phyloP scores from a whole-genome alignment of 495 filamentous ascomycete species.

The Annulohypoxylon maeteangense region DNA sequence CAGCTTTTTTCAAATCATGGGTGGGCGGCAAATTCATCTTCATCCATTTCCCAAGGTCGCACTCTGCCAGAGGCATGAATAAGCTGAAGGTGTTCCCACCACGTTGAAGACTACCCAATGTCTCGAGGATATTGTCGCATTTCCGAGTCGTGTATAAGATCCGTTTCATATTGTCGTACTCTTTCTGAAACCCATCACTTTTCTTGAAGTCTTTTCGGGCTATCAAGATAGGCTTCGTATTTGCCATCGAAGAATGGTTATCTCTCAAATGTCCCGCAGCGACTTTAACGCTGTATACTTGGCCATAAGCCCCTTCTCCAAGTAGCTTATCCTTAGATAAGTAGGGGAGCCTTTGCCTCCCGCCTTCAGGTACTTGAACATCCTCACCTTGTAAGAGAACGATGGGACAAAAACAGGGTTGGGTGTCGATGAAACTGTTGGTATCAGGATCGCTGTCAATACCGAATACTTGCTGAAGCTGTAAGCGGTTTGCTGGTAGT shows the following conservation, averaged over 20 bases:
- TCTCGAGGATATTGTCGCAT: conserved; percentile 50
- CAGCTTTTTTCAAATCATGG: conserved; percentile 32
- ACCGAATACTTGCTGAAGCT: conserved; percentile 43
- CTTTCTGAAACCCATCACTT: conserved; percentile 33
- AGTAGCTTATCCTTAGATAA: conserved; percentile 37
- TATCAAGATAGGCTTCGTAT: conserved; percentile 28
- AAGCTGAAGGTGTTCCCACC: conserved; percentile 47
- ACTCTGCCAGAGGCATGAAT: conserved; percentile 53
- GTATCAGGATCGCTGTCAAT: conserved; percentile 24
- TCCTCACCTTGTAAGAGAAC: conserved; percentile 46
- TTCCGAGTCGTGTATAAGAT: conserved; percentile 42
- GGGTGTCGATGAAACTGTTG: conserved; percentile 45
- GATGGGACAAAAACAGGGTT: conserved; percentile 51
- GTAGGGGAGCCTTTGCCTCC: conserved; percentile 50
- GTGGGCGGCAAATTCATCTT: conserved; percentile 21
- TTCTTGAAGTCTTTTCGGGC: conserved; percentile 46
- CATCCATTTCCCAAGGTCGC: conserved; percentile 50
- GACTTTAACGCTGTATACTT: conserved; percentile 49
- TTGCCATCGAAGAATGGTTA: conserved; percentile 25
- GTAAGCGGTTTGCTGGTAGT: conserved; percentile 25
- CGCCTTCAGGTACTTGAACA: conserved; percentile 32
- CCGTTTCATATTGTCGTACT: conserved; percentile 48
- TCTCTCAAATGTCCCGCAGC: conserved; percentile 50
- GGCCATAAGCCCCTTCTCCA: conserved; percentile 43
- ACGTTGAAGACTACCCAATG: conserved; percentile 47